Evolutionary conservation across 2,329 filamentous ascomycete genomes (phyloP).

Genomic region (Botrytis galanthina): DNA sequence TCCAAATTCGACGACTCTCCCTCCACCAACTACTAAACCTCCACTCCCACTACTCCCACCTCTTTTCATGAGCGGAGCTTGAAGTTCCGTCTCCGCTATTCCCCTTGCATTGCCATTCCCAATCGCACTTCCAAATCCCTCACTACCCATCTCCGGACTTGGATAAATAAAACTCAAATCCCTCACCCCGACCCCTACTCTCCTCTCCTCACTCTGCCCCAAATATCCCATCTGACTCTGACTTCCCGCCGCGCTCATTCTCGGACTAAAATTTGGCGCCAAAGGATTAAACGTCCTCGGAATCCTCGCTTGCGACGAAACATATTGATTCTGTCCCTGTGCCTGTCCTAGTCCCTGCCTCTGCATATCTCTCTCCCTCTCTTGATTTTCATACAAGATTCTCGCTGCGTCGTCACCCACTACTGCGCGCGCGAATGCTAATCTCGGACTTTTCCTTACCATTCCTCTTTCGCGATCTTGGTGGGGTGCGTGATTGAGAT

Average conservation of each 20-base stretch:
- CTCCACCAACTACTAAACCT: constrained; percentile 23
- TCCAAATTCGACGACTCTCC: constrained; percentile 32
- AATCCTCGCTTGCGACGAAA: not conserved
- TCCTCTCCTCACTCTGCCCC: not conserved
- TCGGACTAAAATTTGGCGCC: constrained; percentile 11
- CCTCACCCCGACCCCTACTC: too few relatives aligned
- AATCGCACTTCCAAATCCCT: not conserved
- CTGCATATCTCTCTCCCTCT: not conserved
- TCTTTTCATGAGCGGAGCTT: constrained; percentile 21
- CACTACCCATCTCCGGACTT: not conserved
- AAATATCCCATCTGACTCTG: not conserved
- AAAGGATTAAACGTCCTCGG: not conserved
- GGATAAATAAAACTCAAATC: constrained; percentile 15
- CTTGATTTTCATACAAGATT: not conserved
- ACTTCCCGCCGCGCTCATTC: not conserved
- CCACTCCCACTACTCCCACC: constrained; percentile 24
- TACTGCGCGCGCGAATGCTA: constrained; percentile 22
- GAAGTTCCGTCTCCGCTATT: not conserved
- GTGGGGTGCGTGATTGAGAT: not conserved
- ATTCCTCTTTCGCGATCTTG: constrained; percentile 12
- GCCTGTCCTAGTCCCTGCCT: not conserved
- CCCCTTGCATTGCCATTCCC: not conserved
- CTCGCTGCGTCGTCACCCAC: not conserved
- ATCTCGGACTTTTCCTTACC: constrained; percentile 28
- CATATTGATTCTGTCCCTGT: not conserved